These are phyloP conservation scores for Tuber indicum DNA, from an alignment of 495 filamentous ascomycete species.

Conservation along the genomic window DNA sequence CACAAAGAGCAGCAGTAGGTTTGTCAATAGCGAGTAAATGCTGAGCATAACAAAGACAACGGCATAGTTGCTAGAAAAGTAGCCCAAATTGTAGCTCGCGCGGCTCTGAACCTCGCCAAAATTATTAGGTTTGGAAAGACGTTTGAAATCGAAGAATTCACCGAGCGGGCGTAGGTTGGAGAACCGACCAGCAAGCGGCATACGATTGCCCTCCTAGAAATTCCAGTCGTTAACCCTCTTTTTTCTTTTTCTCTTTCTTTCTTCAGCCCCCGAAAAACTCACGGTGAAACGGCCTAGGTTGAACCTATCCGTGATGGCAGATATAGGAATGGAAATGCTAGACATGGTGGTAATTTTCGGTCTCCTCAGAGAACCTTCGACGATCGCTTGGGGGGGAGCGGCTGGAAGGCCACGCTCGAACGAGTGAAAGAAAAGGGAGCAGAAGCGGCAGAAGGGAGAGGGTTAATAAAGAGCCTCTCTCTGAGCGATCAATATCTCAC, in stretches of 20 bases:
- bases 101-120: slow-evolving; percentile 87
- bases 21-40: slow-evolving; percentile 90
- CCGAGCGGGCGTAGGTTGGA: slow-evolving; percentile 84
- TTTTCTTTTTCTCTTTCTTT: not conserved
- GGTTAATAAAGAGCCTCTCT: slow-evolving; percentile 4
- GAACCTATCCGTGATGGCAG: slow-evolving; percentile 80
- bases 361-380: slow-evolving; percentile 15
- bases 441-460: not conserved
- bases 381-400: slow-evolving; percentile 4
- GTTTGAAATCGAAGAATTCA: slow-evolving; percentile 94
- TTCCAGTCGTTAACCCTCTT: not conserved
- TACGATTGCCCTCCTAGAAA: slow-evolving; percentile 59
- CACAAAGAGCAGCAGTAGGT: slow-evolving; percentile 75
- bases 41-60: slow-evolving; percentile 87
- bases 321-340: slow-evolving; percentile 82
- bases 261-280: not conserved
- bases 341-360: slow-evolving; percentile 56
- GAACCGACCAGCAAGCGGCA: slow-evolving; percentile 67
- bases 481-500: not conserved
- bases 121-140: slow-evolving; percentile 83
- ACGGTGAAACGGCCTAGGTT: slow-evolving; percentile 59
- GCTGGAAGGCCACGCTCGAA: slow-evolving; percentile 13
- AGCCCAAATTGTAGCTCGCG: slow-evolving; percentile 91
- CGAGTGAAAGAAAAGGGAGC: slow-evolving; percentile 19
- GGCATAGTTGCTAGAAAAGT: slow-evolving; percentile 98